These are phyloP conservation scores for Sarocladium brachiariae DNA, from an alignment of 2,329 filamentous ascomycete genomes.

Conservation along the genomic window DNA sequence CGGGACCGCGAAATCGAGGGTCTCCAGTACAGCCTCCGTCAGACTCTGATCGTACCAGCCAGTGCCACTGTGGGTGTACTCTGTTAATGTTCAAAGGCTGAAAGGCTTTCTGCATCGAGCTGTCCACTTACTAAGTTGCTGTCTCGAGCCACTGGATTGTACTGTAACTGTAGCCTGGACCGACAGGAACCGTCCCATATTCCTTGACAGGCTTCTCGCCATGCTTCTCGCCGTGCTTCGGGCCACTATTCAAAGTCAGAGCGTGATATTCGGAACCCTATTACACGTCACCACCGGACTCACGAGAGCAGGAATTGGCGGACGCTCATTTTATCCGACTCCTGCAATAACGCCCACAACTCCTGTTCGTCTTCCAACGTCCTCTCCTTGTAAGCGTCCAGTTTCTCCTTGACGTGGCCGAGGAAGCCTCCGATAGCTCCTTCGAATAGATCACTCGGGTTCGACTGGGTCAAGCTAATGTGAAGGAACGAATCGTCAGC, in stretches of 20 bases:
- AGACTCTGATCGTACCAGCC: slow-evolving; percentile 28
- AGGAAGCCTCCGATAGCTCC: not conserved
- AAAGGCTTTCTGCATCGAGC: not conserved
- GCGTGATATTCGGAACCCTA: not conserved
- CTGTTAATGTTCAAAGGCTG: not conserved
- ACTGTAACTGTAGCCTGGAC: not conserved
- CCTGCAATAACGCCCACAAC: not conserved
- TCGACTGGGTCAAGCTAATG: not conserved
- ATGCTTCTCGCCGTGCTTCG: too few species aligned
- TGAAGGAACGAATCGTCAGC: not conserved
- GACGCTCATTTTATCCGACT: not conserved
- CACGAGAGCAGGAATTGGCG: not conserved
- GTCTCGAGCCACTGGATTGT: slow-evolving; percentile 19
- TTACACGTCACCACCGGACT: not conserved
- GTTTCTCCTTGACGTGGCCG: not conserved
- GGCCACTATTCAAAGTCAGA: not conserved
- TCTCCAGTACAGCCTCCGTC: slow-evolving; percentile 27
- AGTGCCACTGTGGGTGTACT: slow-evolving; percentile 11
- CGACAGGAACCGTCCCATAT: not conserved
- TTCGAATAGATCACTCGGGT: not conserved
- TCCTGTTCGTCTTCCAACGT: not conserved
- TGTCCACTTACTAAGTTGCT: not conserved
- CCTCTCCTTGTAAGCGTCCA: not conserved
- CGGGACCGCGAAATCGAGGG: slow-evolving; percentile 22
- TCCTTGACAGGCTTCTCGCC: too few species aligned